Evolutionary conservation across 2,329 filamentous ascomycete genomes (phyloP).

Genomic region (Atkinsonella hypoxylon): DNA sequence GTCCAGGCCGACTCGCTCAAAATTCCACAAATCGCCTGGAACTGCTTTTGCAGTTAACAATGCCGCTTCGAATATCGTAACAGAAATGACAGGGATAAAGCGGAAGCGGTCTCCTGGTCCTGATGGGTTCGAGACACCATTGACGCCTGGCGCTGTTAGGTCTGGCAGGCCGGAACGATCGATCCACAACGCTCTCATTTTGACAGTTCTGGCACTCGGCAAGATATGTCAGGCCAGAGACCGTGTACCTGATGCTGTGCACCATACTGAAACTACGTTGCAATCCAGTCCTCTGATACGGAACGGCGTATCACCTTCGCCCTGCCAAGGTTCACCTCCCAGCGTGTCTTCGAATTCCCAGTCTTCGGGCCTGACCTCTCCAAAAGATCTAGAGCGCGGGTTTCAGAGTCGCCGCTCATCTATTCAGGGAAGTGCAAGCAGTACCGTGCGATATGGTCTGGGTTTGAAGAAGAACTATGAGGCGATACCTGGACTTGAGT

Average conservation of each 20-base stretch:
- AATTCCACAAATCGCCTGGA: slow-evolving; percentile 16
- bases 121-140: slow-evolving; percentile 20
- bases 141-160: slow-evolving; percentile 23
- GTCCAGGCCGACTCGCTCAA: slow-evolving; percentile 12
- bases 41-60: slow-evolving; percentile 21
- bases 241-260: slow-evolving; percentile 45
- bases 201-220: slow-evolving; percentile 75
- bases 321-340: slow-evolving; percentile 43
- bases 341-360: slow-evolving; percentile 32
- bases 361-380: slow-evolving; percentile 37
- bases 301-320: slow-evolving; percentile 40
- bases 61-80: slow-evolving; percentile 12
- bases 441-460: slow-evolving; percentile 15
- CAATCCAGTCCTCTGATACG: slow-evolving; percentile 28
- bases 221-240: slow-evolving; percentile 57
- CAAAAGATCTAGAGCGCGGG: slow-evolving; percentile 36
- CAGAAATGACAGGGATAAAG: slow-evolving; percentile 29
- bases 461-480: slow-evolving; percentile 55
- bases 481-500: slow-evolving; percentile 76
- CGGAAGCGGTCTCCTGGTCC: slow-evolving; percentile 41
- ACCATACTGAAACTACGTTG: slow-evolving; percentile 18
- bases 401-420: slow-evolving; percentile 39
- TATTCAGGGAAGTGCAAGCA: slow-evolving; percentile 26
- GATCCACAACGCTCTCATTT: slow-evolving; percentile 68
- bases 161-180: slow-evolving; percentile 47